Evolutionary conservation across 805 yeast species (phyloP), one percentile per base, ranked within the genome.

Genomic region (Candida tallmaniae): DNA sequence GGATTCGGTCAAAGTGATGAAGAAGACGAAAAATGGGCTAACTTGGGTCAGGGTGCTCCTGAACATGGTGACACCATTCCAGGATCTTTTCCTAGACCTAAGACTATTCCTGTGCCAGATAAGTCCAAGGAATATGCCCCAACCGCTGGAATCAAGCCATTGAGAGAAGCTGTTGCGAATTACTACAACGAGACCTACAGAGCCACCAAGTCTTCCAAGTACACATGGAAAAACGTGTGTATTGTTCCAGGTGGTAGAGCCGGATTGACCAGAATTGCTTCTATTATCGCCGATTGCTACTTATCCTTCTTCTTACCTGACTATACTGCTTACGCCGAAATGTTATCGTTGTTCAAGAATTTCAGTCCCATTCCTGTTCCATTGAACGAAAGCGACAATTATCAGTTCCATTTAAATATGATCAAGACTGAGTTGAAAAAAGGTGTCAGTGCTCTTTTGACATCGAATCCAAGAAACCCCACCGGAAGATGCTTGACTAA

Each of bases 171-270:
- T 0, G 78, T 76, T 38, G 81, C 81, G 9, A 56, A 74, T 40
- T 58, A 69, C 39, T 76, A 76, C 58, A 76, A 76, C 47, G 74
- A 62, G 26, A 66, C 74, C 14, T 76, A 74, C 50, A 68, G 82
- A 45, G 46, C 63, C 38, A 68, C 64, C 32, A 63, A 59, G 47
- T 42, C 50, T 14, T 72, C 78, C n/a, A 67, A 76, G 52, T 76
- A 76, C 49, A 74, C 81, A 10, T 71, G 62, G 50, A 78, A 74
- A 47, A 76, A 76, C 47, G 81, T 76, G 22, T 76, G 80, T 48
- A 65, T 76, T 44, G 80, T 77, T 1, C 82, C 82, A 6, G 82
- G 82, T 23, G 82, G 82, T 2, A 59, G 82, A 45, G 79, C 80
- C 15, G 82, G 81, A 0, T 55, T 76, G 41, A 76, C 77, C 4